These are phyloP conservation scores for Penicillium parvum DNA, from an alignment of 495 filamentous ascomycete species.

Conservation along the genomic window DNA sequence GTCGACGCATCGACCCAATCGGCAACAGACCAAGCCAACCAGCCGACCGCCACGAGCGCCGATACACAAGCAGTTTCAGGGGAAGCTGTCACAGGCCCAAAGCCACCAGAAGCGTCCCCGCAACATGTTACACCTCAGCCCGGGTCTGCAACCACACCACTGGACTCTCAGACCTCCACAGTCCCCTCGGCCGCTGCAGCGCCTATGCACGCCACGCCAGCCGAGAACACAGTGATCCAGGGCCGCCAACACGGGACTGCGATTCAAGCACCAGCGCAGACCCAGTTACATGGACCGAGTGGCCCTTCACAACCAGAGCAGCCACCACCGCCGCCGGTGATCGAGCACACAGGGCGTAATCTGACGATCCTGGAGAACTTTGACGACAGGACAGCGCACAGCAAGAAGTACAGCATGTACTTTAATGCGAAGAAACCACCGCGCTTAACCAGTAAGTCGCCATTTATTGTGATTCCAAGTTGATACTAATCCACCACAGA, in stretches of 20 bases:
- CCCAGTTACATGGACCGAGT: constrained; percentile 10
- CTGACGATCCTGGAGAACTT: constrained; percentile 54
- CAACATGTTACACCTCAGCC: constrained; percentile 3
- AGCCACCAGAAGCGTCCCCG: neutral
- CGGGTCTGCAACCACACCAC: constrained; percentile 3
- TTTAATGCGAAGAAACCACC: constrained; percentile 50
- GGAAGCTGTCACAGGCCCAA: constrained; percentile 4
- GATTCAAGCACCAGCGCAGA: neutral
- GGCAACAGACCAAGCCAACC: neutral
- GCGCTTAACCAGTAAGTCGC: constrained; percentile 43
- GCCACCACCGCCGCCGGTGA: constrained; percentile 34
- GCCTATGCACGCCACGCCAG: constrained; percentile 15
- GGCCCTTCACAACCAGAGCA: constrained; percentile 17
- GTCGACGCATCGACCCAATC: neutral
- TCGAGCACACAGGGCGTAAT: constrained; percentile 48
- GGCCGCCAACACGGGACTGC: constrained; percentile 7
- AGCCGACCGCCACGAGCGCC: constrained; percentile 2
- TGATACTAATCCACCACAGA: constrained; percentile 17
- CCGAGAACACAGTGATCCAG: constrained; percentile 15
- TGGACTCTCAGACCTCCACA: constrained; percentile 11
- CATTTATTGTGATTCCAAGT: neutral
- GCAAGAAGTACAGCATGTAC: constrained; percentile 46
- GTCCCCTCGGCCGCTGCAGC: constrained; percentile 7
- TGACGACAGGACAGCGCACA: constrained; percentile 48
- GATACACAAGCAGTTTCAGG: constrained; percentile 7